These are phyloP conservation scores for Vaccinium vitisidaea DNA, from an alignment of 148 eudicot genomes.

Conservation along the genomic window DNA sequence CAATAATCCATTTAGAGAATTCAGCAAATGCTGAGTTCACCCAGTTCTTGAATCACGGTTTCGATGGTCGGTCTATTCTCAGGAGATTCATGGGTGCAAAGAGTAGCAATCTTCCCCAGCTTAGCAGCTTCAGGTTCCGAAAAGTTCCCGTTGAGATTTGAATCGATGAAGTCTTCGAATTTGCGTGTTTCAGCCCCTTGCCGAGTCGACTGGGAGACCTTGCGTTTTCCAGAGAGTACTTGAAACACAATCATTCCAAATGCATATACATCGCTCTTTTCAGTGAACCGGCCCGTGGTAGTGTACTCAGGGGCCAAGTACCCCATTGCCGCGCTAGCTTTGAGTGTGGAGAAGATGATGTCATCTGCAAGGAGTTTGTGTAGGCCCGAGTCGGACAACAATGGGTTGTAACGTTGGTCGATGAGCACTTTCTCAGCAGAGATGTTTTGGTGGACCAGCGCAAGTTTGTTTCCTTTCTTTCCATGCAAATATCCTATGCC, in stretches of 20 bases:
- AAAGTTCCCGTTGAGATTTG: slow-evolving; percentile 56
- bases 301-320: slow-evolving; percentile 96
- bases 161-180: slow-evolving; percentile 60
- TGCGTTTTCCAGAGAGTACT: slow-evolving; percentile 65
- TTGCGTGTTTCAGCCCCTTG: slow-evolving; percentile 53
- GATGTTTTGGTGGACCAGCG: slow-evolving; percentile 75
- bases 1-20: not conserved
- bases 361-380: slow-evolving; percentile 86
- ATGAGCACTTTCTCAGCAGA: slow-evolving; percentile 90
- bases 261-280: slow-evolving; percentile 86
- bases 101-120: slow-evolving; percentile 61
- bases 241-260: slow-evolving; percentile 81
- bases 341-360: slow-evolving; percentile 71
- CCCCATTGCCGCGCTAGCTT: slow-evolving; percentile 97
- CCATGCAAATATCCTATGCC: slow-evolving; percentile 77
- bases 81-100: slow-evolving; percentile 78
- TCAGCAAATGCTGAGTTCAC: slow-evolving; percentile 26
- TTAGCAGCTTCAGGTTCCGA: slow-evolving; percentile 63
- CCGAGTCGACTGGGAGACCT: slow-evolving; percentile 36
- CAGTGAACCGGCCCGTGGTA: slow-evolving; percentile 80
- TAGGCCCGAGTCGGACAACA: slow-evolving; percentile 69
- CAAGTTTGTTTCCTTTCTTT: slow-evolving; percentile 57
- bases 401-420: slow-evolving; percentile 63
- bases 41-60: slow-evolving; percentile 55
- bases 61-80: slow-evolving; percentile 62